These are phyloP conservation scores for Amyloporia xantha DNA, from an alignment of 768 basidiomycete species.

Conservation along the genomic window DNA sequence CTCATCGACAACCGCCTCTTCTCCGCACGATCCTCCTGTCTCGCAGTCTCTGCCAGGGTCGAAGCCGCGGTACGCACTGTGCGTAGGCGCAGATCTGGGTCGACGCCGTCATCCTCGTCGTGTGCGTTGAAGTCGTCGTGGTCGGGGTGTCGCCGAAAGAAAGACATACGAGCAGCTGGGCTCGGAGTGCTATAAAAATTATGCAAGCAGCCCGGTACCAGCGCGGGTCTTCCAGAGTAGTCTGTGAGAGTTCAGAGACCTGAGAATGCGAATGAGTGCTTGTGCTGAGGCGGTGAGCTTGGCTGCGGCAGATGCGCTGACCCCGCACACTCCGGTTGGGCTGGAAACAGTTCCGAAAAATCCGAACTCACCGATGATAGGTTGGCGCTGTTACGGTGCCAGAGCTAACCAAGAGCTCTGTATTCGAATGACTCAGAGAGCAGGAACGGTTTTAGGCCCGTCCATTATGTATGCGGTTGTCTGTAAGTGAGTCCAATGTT, in stretches of 20 bases:
- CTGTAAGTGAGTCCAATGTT: too few relatives aligned
- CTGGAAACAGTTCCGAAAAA: background rate
- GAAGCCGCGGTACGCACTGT: constrained; percentile 92
- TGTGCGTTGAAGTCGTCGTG: constrained; percentile 38
- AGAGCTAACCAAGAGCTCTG: too few relatives aligned
- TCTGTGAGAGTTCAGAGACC: background rate
- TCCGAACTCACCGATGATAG: background rate
- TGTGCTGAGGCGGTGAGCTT: background rate
- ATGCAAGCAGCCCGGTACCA: background rate
- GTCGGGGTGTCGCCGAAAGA: constrained; percentile 32
- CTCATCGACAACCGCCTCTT: constrained; percentile 45
- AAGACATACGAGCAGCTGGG: constrained; percentile 25
- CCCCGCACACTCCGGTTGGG: background rate
- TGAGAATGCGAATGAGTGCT: background rate
- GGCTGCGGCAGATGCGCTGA: background rate
- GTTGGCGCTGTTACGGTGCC: too few relatives aligned
- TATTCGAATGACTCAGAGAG: too few relatives aligned
- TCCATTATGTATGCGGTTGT: too few relatives aligned
- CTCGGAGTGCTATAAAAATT: background rate
- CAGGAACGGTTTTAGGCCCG: too few relatives aligned
- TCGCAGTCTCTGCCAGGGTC: constrained; percentile 81
- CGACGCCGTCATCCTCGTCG: constrained; percentile 64
- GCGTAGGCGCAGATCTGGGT: constrained; percentile 80
- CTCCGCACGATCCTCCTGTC: constrained; percentile 65
- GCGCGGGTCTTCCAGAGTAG: background rate